Conservation (phyloP, 805 yeast genomes). For the Starmerella geochares region DNA sequence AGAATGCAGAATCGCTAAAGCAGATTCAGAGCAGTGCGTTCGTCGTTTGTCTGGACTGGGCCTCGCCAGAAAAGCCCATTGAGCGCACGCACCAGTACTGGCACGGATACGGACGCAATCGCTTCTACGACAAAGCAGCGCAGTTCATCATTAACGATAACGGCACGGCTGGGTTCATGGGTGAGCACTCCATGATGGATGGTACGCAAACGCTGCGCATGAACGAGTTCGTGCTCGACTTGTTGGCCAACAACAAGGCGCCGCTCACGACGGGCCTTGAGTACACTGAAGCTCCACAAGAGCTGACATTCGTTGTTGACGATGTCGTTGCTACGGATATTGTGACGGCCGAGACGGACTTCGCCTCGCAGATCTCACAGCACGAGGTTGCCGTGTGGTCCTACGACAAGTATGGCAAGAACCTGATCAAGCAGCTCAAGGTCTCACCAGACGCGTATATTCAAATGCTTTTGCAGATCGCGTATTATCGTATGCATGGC, state of each 20-base stretch:
- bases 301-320: conserved; percentile 45
- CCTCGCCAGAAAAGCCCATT: conserved; percentile 60
- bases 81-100: conserved; percentile 77
- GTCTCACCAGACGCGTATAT: conserved; percentile 87
- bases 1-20: conserved; percentile 51
- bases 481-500: conserved; percentile 75
- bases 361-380: conserved; percentile 46
- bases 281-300: conserved; percentile 30
- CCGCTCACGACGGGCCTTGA: conserved; percentile 28
- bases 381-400: conserved; percentile 74
- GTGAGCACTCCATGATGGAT: conserved; percentile 97
- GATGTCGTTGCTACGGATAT: conserved; percentile 45
- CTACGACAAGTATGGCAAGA: conserved; percentile 77
- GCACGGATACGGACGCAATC: conserved; percentile 92
- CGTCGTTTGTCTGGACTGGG: conserved; percentile 68
- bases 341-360: conserved; percentile 44
- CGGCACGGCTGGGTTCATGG: conserved; percentile 84
- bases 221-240: conserved; percentile 61
- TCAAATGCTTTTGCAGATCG: conserved; percentile 85
- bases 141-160: conserved; percentile 73
- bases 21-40: conserved; percentile 70
- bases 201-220: conserved; percentile 89
- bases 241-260: conserved; percentile 42
- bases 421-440: conserved; percentile 70
- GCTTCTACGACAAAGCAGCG: conserved; percentile 85